These are phyloP conservation scores for Fusarium marasasianum DNA, from an alignment of 2,329 filamentous ascomycete species.

Conservation along the genomic window DNA sequence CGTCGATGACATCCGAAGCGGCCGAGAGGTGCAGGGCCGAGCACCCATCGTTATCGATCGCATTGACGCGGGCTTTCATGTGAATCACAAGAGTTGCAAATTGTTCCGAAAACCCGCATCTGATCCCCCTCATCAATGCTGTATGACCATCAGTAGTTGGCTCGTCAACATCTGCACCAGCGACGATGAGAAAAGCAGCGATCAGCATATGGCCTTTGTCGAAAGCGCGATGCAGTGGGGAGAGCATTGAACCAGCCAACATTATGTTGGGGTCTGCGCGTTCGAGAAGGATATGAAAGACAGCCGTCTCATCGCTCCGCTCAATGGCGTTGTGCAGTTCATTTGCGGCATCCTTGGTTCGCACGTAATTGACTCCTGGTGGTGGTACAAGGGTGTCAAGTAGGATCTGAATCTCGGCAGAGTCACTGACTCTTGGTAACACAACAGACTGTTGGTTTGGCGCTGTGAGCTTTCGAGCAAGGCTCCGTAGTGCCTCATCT, in stretches of 20 bases:
- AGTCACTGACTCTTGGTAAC: constrained; percentile 42
- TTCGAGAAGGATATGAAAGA: constrained; percentile 39
- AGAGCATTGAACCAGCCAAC: constrained; percentile 41
- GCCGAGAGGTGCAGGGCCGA: constrained; percentile 43
- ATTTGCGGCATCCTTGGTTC: constrained; percentile 33
- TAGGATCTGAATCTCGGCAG: constrained; percentile 42
- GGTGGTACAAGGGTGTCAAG: constrained; percentile 41
- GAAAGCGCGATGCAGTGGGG: constrained; percentile 42
- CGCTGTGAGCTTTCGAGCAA: constrained; percentile 38
- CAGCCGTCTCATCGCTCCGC: constrained; percentile 36
- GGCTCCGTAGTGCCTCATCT: constrained; percentile 39
- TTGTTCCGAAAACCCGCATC: constrained; percentile 42
- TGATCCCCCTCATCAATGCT: constrained; percentile 42
- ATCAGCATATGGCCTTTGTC: constrained; percentile 41
- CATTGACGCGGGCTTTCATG: constrained; percentile 36
- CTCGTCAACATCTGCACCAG: constrained; percentile 42
- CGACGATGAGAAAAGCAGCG: constrained; percentile 42
- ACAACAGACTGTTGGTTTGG: constrained; percentile 38
- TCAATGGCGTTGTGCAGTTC: constrained; percentile 41
- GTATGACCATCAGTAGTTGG: constrained; percentile 42
- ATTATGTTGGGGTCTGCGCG: constrained; percentile 42
- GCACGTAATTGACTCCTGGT: constrained; percentile 33
- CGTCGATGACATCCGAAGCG: constrained; percentile 41
- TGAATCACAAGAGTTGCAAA: constrained; percentile 41
- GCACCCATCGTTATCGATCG: constrained; percentile 39